phyloP scores from a whole-genome alignment of 306 rosid genomes.

The Biancaea sappan region DNA sequence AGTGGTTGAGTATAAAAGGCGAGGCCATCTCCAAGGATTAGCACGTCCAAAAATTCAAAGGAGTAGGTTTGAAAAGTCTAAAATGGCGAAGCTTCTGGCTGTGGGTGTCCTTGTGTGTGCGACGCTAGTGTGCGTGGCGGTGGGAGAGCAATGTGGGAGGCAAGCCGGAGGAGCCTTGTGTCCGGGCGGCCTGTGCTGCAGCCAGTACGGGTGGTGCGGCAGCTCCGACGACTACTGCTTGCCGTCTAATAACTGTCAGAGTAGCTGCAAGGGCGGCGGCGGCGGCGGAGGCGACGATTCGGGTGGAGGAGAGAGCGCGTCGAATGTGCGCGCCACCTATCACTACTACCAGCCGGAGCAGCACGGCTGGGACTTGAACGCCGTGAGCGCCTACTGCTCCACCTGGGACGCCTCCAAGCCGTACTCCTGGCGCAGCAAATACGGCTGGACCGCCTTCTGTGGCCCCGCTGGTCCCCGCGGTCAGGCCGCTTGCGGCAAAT shows the following conservation, averaged over 20 bases:
- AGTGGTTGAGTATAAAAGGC: too few relatives aligned
- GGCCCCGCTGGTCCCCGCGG: constrained; percentile 73
- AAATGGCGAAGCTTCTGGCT: constrained; percentile 33
- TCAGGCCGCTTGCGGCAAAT: constrained; percentile 65
- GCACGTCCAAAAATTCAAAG: neutral
- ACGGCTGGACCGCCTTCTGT: constrained; percentile 92
- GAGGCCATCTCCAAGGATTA: too few relatives aligned
- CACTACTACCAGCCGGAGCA: constrained; percentile 64
- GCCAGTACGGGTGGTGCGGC: constrained; percentile 71
- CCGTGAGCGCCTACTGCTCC: constrained; percentile 67
- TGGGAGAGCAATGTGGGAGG: constrained; percentile 52
- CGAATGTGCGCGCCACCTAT: constrained; percentile 66
- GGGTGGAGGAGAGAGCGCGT: constrained; percentile 37
- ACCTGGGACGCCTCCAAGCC: constrained; percentile 77
- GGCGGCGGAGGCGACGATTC: neutral
- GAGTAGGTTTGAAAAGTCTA: too few relatives aligned
- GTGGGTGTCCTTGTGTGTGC: neutral
- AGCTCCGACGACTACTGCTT: constrained; percentile 50
- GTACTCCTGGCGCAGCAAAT: constrained; percentile 69
- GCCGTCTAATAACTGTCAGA: constrained; percentile 46
- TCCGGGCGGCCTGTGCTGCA: constrained; percentile 53
- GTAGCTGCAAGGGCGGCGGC: constrained; percentile 43
- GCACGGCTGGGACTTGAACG: constrained; percentile 58
- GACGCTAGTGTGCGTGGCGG: neutral
- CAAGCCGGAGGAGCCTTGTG: constrained; percentile 54